Evolutionary conservation across 1,139 yeast genomes (phyloP).

Genomic region (Saccharomyces hybrid): DNA sequence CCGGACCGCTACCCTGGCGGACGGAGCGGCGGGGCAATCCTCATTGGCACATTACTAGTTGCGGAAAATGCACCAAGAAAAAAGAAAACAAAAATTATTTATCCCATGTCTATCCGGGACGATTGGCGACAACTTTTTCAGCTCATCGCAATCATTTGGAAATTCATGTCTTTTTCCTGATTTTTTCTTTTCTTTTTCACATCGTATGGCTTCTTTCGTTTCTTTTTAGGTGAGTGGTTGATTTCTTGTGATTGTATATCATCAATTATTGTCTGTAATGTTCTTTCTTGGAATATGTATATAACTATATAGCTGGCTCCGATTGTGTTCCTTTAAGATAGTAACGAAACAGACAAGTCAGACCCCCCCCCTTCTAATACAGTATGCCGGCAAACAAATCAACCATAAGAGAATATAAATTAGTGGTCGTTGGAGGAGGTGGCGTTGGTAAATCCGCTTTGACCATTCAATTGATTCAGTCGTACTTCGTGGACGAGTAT

Average conservation of each 20-base stretch:
- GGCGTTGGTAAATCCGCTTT: constrained; percentile 95
- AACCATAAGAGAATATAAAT: constrained; percentile 51
- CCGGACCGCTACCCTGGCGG: background rate
- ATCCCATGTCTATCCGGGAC: background rate
- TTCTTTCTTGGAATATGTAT: background rate
- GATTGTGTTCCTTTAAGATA: background rate
- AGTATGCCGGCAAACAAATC: background rate
- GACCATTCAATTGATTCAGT: constrained; percentile 79
- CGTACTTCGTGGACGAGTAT: constrained; percentile 86
- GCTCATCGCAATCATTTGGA: background rate
- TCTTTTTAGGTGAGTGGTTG: background rate
- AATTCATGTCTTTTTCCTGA: background rate
- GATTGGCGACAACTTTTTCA: background rate
- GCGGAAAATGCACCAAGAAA: background rate
- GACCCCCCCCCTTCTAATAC: background rate
- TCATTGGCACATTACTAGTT: background rate
- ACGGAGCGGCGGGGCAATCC: background rate
- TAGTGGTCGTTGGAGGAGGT: constrained; percentile 95
- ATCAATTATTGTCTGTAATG: background rate
- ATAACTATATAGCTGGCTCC: background rate
- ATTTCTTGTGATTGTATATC: background rate
- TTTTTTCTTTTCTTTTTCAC: background rate
- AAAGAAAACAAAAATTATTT: background rate
- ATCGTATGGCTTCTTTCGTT: background rate
- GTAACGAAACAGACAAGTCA: background rate